Percentiles rank a stretch among this genome's conserved stretches.
phyloP scores from a whole-genome alignment of 1,284 basidiomycete genomes.

The Malassezia dermatis region DNA sequence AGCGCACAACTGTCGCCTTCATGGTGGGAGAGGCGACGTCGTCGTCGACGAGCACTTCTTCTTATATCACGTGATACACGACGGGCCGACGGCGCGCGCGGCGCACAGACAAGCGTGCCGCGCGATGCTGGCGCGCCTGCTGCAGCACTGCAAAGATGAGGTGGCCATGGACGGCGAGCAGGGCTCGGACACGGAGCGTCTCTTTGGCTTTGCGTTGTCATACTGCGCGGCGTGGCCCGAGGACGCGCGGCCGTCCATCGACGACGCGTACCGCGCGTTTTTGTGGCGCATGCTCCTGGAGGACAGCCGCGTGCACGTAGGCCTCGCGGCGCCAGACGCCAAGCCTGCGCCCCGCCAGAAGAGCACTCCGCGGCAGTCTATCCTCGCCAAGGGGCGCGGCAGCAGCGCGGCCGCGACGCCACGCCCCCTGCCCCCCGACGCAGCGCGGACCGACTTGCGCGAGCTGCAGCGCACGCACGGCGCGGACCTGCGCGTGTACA shows the following conservation, averaged over 20 bases:
- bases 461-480: slow-evolving; percentile 48
- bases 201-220: slow-evolving; percentile 9
- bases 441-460: slow-evolving; percentile 44
- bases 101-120: neutral
- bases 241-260: slow-evolving; percentile 54
- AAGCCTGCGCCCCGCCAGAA: neutral
- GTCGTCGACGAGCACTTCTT: neutral
- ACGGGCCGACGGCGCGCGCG: neutral
- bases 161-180: slow-evolving; percentile 69
- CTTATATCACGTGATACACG: neutral
- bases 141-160: slow-evolving; percentile 64
- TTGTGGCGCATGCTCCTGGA: slow-evolving; percentile 67
- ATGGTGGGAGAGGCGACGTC: slow-evolving; percentile 8
- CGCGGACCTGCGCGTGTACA: slow-evolving; percentile 60
- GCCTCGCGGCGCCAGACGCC: slow-evolving; percentile 36
- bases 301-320: slow-evolving; percentile 62
- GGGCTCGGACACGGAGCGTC: slow-evolving; percentile 50
- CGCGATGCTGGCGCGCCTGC: slow-evolving; percentile 60
- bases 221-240: slow-evolving; percentile 37
- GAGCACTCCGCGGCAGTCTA: neutral
- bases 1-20: neutral
- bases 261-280: slow-evolving; percentile 66
- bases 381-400: slow-evolving; percentile 2
- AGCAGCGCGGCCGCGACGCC: neutral
- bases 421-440: slow-evolving; percentile 9